Evolutionary conservation across 495 filamentous ascomycete species (phyloP), one percentile per base, ranked within the genome.

Genomic region (Tuber magnatum): DNA sequence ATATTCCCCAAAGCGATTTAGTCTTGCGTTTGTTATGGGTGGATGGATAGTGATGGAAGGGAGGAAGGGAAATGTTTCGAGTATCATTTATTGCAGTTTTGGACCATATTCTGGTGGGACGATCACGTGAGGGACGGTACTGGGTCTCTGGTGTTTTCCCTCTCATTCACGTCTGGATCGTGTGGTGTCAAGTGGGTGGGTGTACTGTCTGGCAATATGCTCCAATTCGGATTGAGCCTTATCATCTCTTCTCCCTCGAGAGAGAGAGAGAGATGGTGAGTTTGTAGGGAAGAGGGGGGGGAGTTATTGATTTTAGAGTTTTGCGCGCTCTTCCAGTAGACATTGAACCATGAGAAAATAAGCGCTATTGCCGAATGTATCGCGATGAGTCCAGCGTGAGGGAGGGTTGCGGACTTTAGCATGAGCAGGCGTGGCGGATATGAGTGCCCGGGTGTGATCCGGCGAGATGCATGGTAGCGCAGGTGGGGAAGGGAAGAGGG

Each of bases 21-120:
- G 9, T 75, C 48, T 18, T 41, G 35, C 3, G 18, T 24, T 40
- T 76, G 32, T 48, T 74, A 18, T 32, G 71, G 71, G n/a, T 51
- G 46, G 12, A 20, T 51, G 40, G 7, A 32, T n/a, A 38, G 40
- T 44, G n/a, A 39, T 51, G 1, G 38, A 76, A 44, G 68, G 32
- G 28, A 1, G 24, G 41, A 39, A 28, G 73, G 51, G 48, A 40
- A 40, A 35, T 20, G 65, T 38, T 40, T 3, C 46, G 44, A 68
- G 41, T 35, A 32, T 40, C 56, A 28, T 42, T 22, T 0, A 56
- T 28, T 32, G 69, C 38, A 39, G 7, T 9, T 35, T 39, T 7
- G 56, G 68, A 42, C 32, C 32, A 69, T 48, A 69, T 51, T 5
- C 75, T 6, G 3, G 18, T 69, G 40, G 68, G 38, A 6, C 61